Conservation (phyloP, 805 yeast species). For the Scheffersomyces ergatensis region DNA sequence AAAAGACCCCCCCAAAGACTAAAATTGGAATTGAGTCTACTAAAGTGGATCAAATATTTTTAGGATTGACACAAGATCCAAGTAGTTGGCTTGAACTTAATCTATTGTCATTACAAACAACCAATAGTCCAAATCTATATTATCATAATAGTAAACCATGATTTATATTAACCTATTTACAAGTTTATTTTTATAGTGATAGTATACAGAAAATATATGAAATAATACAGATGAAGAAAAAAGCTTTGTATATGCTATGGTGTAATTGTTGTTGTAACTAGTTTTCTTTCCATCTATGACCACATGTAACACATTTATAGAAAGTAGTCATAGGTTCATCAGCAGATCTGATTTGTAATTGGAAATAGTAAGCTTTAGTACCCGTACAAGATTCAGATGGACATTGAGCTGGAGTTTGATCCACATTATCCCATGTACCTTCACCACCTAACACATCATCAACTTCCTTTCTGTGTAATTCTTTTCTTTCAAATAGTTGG, state of each 20-base stretch:
- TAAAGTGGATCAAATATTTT: constrained; percentile 3
- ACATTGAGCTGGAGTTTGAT: constrained; percentile 91
- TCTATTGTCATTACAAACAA: not conserved
- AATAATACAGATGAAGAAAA: not conserved
- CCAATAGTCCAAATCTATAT: too few relatives aligned
- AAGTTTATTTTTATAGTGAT: not conserved
- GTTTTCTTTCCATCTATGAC: constrained; percentile 96
- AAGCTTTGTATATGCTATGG: not conserved
- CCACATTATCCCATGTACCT: constrained; percentile 99
- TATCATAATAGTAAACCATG: too few relatives aligned
- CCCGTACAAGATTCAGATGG: constrained; percentile 84
- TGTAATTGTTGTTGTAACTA: too few relatives aligned
- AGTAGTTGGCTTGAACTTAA: constrained; percentile 9
- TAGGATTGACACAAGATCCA: constrained; percentile 7
- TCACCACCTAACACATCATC: constrained; percentile 97
- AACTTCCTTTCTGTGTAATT: constrained; percentile 80
- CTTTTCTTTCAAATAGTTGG: constrained; percentile 81
- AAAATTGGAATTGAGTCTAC: not conserved
- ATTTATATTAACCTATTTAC: not conserved
- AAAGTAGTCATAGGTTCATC: constrained; percentile 99
- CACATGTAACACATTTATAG: constrained; percentile 91
- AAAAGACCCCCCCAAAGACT: not conserved
- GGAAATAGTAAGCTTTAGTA: constrained; percentile 93
- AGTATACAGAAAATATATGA: not conserved
- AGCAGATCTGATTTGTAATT: constrained; percentile 93